Evolutionary conservation across 495 filamentous ascomycete genomes (phyloP), one percentile per base, ranked within the genome.

Genomic region (Penicillium malachiteum): DNA sequence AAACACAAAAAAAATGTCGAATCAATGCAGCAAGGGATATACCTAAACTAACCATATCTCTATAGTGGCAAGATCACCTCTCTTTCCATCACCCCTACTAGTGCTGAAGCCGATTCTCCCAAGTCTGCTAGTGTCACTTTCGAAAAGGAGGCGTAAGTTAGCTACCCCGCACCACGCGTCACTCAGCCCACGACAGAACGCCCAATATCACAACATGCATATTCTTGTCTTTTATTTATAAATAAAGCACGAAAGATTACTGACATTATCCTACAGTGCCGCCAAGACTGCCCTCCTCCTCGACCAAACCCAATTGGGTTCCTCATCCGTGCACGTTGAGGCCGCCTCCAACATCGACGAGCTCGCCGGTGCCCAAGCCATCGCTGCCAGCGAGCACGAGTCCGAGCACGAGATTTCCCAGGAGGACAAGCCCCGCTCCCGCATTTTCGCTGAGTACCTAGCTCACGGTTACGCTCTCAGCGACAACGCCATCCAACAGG

Each of bases 211-310:
- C 21, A 26, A 26, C 21, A 26, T 26, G 4, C 21, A 26, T 26
- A 26, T 26, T n/a, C n/a, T n/a, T 26, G 21, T 26, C 21, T 26
- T 26, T 26, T 26, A 26, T 17, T 21, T 12, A 50, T 21, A 17
- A 39, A n/a, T n/a, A n/a, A n/a, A n/a, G n/a, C n/a, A n/a, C n/a
- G n/a, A 46, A n/a, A 40, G 40, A 18, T 6, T n/a, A 17, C 38
- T 32, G 34, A 46, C 30, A 38, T 21, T 18, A 38, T 30, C 35
- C 46, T 16, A 34, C 47, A 83, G 80, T 21, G 94, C 94, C 11
- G 91, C 93, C 12, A 96, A 96, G 73, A 98, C 94, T 21, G 94
- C 94, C 14, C 88, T 96, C 30, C 90, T 98, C 49, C 87, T 98
- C 51, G 92, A 98, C 71, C 90, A 96, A 72, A 97, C 95, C 60